A percentile compares a stretch with the other conserved stretches of the same genome.
These are phyloP conservation scores for Castanea mollissima DNA, from an alignment of 306 rosid genomes.

Conservation along the genomic window DNA sequence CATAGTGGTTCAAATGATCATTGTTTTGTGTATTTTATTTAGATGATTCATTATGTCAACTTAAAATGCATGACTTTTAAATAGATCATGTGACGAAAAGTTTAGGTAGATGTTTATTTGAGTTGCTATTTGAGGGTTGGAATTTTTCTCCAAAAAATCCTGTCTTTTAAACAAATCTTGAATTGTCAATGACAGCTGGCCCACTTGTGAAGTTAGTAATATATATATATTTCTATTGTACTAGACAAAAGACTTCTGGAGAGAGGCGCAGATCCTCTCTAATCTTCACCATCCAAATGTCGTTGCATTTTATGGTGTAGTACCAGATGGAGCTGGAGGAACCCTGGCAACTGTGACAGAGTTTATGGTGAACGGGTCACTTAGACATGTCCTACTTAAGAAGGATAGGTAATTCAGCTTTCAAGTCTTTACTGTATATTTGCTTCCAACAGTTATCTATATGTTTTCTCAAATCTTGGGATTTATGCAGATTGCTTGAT, in stretches of 20 bases:
- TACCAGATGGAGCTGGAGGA: constrained; percentile 35
- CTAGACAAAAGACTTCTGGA: constrained; percentile 35
- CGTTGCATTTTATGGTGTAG: constrained; percentile 35
- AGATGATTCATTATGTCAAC: no score
- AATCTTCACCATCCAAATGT: constrained; percentile 39
- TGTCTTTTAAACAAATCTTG: neutral
- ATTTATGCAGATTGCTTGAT: constrained; percentile 28
- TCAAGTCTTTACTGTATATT: neutral
- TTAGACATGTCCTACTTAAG: constrained; percentile 27
- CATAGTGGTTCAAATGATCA: no score
- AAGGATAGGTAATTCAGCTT: constrained; percentile 26
- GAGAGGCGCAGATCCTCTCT: constrained; percentile 37
- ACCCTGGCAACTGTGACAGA: constrained; percentile 32
- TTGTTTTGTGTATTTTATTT: no score
- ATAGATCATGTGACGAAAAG: no score
- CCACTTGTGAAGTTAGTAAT: neutral
- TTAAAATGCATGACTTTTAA: no score
- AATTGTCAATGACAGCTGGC: neutral
- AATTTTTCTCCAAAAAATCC: no score
- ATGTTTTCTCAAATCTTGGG: constrained; percentile 2
- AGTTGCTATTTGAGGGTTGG: no score
- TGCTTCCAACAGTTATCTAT: constrained; percentile 12
- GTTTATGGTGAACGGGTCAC: constrained; percentile 34
- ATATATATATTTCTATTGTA: neutral
- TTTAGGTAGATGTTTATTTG: no score